Evolutionary conservation across 2,329 filamentous ascomycete genomes (phyloP), one percentile per base, ranked within the genome.

Genomic region (Diaporthe australafricana): DNA sequence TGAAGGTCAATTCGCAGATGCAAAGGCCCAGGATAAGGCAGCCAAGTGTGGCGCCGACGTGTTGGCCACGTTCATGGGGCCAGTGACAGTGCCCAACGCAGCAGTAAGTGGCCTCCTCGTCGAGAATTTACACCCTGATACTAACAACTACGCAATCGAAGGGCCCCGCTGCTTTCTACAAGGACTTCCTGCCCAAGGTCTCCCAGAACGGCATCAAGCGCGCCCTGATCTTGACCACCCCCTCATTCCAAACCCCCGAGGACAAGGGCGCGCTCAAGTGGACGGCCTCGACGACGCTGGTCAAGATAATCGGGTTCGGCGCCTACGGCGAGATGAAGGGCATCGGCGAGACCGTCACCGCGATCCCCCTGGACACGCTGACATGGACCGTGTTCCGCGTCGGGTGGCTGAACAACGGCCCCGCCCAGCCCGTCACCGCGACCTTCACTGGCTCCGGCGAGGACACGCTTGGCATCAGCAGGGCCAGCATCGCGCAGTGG

Each of bases 1-100:
- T 14, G 22, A 60, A n/a, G 56, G 56, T 8, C 22, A 45, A n/a
- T 60, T 30, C 14, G 25, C 25, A 1, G 56, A 60, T 3, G n/a
- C 56, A 60, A 42, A 30, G 8, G 56, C 16, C 17, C 25, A 35
- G 56, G 56, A 60, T 12, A 42, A 45, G 38, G 56, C 56, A 6
- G 38, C 25, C 22, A 60, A 60, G 56, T 60, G 35, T 30, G 56
- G 56, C 22, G 56, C 56, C 38, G 56, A 60, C 8, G 56, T 60
- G 17, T 30, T 60, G 16, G 38, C 38, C 8, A 45, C 38, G n/a
- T 60, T 60, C 56, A 45, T 45, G 38, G 56, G 56, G 5, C 56
- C 56, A 5, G 56, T 60, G 22, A 42, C 22, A 5, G 30, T 60
- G 38, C 14, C 56, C 7, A 42, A 38, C 16, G 56, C 38, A 7